These are phyloP conservation scores for Irpex lacteus DNA, from an alignment of 1,284 basidiomycete genomes.

Conservation along the genomic window DNA sequence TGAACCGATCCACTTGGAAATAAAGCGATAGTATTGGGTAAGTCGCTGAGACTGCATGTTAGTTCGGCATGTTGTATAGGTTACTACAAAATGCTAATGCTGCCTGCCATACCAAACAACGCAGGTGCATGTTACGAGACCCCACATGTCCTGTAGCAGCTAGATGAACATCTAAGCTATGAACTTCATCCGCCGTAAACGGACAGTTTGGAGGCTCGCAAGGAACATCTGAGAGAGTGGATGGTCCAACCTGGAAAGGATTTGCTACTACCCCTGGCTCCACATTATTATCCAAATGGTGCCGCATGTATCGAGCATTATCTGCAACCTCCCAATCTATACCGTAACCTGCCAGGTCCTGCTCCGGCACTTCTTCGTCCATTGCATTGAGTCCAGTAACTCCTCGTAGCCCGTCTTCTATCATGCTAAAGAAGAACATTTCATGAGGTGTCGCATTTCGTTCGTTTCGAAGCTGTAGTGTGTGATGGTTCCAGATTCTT, in stretches of 20 bases:
- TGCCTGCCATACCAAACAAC: too few relatives aligned
- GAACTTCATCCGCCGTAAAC: not conserved
- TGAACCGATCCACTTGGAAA: too few relatives aligned
- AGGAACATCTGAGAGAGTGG: slow-evolving; percentile 9
- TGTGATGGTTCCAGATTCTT: slow-evolving; percentile 26
- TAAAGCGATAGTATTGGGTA: too few relatives aligned
- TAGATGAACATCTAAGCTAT: too few relatives aligned
- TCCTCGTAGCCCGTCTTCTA: slow-evolving; percentile 11
- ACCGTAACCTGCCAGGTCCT: slow-evolving; percentile 12
- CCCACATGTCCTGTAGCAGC: too few relatives aligned
- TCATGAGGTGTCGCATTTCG: slow-evolving; percentile 11
- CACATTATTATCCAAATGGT: slow-evolving; percentile 9
- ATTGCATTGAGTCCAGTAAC: not conserved
- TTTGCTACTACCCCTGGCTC: slow-evolving; percentile 5
- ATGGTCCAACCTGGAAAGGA: not conserved
- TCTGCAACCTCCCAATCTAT: slow-evolving; percentile 18
- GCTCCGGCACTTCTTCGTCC: not conserved
- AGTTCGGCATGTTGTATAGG: too few relatives aligned
- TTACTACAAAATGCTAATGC: too few relatives aligned
- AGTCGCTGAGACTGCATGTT: too few relatives aligned
- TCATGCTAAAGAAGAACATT: slow-evolving; percentile 18
- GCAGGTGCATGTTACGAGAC: too few relatives aligned
- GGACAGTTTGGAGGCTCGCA: slow-evolving; percentile 17
- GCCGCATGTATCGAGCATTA: slow-evolving; percentile 6
- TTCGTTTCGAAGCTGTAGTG: slow-evolving; percentile 13